phyloP scores from a whole-genome alignment of 805 yeast genomes.

The Candida anglica region DNA sequence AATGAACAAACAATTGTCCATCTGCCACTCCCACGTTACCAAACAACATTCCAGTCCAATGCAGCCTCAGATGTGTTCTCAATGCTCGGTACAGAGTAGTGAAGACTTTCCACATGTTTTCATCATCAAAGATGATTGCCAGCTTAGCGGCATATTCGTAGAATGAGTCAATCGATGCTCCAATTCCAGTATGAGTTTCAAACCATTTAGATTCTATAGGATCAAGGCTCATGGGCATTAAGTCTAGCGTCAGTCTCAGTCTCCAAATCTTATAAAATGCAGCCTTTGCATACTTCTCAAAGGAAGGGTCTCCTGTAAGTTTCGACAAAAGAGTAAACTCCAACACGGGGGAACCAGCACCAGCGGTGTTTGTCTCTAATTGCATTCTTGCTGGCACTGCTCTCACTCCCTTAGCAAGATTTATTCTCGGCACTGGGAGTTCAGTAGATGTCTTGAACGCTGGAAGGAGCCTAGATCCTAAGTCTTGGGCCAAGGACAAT shows the following conservation, averaged over 20 bases:
- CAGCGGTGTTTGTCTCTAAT: conserved; percentile 79
- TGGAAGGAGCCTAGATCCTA: conserved; percentile 67
- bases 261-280: conserved; percentile 74
- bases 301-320: conserved; percentile 69
- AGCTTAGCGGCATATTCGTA: conserved; percentile 85
- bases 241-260: conserved; percentile 53
- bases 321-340: conserved; percentile 76
- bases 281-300: conserved; percentile 55
- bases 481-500: conserved; percentile 65
- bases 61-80: conserved; percentile 27
- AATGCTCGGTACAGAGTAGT: conserved; percentile 55
- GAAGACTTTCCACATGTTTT: conserved; percentile 55
- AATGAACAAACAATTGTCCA: conserved; percentile 50
- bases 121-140: conserved; percentile 63
- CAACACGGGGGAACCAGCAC: conserved; percentile 77
- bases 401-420: conserved; percentile 51
- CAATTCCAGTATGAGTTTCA: conserved; percentile 69
- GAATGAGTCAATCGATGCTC: conserved; percentile 89
- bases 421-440: conserved; percentile 78
- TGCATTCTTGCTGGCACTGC: conserved; percentile 42
- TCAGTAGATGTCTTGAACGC: conserved; percentile 64
- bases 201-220: conserved; percentile 53
- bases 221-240: conserved; percentile 76
- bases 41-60: conserved; percentile 30
- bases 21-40: conserved; percentile 54